A percentile compares a stretch with the other conserved stretches of the same genome.
These are phyloP conservation scores for Beta corolliflora DNA, from an alignment of 179 eudicot species.

Conservation along the genomic window DNA sequence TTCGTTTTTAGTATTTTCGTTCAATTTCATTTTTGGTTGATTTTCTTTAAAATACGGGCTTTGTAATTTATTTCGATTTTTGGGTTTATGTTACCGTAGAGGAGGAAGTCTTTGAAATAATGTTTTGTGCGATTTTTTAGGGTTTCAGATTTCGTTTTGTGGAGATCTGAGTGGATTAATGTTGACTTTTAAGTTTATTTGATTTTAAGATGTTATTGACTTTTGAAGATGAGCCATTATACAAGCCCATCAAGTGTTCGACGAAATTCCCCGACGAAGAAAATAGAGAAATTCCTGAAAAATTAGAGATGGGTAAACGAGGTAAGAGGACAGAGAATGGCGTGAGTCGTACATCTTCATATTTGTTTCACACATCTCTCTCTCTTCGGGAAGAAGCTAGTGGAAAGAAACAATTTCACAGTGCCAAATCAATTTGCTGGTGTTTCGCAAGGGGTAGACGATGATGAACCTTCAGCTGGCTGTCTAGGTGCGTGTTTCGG, in stretches of 20 bases:
- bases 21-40: too few relatives aligned
- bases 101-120: too few relatives aligned
- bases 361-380: slow-evolving; percentile 35
- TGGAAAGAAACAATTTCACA: slow-evolving; percentile 57
- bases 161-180: too few relatives aligned
- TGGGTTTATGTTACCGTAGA: too few relatives aligned
- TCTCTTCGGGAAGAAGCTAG: slow-evolving; percentile 62
- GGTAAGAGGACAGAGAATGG: slow-evolving; percentile 29
- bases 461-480: slow-evolving; percentile 41
- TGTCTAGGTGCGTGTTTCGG: slow-evolving; percentile 70
- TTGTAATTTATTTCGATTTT: too few relatives aligned
- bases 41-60: too few relatives aligned
- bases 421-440: slow-evolving; percentile 41
- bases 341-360: not conserved
- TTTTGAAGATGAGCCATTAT: too few relatives aligned
- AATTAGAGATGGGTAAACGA: slow-evolving; percentile 51
- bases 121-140: too few relatives aligned
- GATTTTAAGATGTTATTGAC: too few relatives aligned
- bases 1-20: too few relatives aligned
- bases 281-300: not conserved
- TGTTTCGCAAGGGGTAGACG: not conserved
- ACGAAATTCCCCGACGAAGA: slow-evolving; percentile 9
- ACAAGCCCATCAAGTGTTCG: slow-evolving; percentile 18
- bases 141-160: too few relatives aligned
- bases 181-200: too few relatives aligned